Base-by-base conservation (phyloP, 2,329 filamentous ascomycete species). In the Zalaria obscura region DNA sequence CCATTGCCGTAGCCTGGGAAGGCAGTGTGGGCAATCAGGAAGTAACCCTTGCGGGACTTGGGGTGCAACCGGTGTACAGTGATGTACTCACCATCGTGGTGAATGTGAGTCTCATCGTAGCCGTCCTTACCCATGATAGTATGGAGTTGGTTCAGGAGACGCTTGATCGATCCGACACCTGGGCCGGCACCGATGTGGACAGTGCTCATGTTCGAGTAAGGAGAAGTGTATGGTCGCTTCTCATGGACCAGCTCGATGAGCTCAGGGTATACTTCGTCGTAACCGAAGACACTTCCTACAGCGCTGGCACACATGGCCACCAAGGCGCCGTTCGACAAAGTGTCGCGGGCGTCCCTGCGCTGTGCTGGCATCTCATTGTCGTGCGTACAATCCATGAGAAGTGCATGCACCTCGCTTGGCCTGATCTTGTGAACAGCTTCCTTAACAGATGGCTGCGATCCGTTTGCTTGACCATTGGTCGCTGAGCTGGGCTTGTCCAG, bases 311-410 rank as follows among this genome's bases (percentile, higher is more conserved):
- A 98, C 88, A 98, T 95, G 56, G 80, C 83, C 32, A 96, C 89
- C 3, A 98, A 71, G 4, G 91, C 91, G 39, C 89, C 88, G 55
- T 93, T 96, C 5, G 93, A 84, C 6, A 98, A 70, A 0, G 91
- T 96, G 57, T 98, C 93, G 45, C 87, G 77, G 40, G 88, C 88
- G 58, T 95, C 88, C 34, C 93, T 76, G 62, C 95, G 95, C 62
- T 98, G 89, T 1, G 89, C 85, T 0, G 91, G 91, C 2, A 86
- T 83, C 64, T 98, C 89, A 53, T 98, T 98, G 64, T 98, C 91
- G 60, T 98, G 91, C 0, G 93, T 98, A 62, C 93, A 98, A 59
- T 98, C 93, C 87, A 96, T 96, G 63, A 98, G 95, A 1, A 98
- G 68, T 1, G 89, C 91, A 50, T 94, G 88, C 0, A 96, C 82